Conservation (phyloP, 345 rosid species). For the Rubroshorea leprosula region DNA sequence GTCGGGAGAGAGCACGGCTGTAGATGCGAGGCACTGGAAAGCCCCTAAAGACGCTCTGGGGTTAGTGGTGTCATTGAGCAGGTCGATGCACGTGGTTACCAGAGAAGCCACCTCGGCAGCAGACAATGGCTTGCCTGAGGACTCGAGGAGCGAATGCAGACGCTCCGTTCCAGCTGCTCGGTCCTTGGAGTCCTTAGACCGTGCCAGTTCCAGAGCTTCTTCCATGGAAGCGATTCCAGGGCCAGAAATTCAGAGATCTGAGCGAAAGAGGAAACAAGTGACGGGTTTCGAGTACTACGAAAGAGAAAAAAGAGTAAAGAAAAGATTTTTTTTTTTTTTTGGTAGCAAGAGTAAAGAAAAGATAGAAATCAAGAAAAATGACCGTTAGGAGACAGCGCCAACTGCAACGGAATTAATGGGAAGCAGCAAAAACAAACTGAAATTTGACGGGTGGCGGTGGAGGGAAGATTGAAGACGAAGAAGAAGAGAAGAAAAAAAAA, state of each 20-base stretch:
- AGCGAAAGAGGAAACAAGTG: background rate
- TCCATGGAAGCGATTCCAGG: slow-evolving; percentile 44
- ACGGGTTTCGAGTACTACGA: background rate
- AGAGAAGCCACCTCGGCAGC: slow-evolving; percentile 71
- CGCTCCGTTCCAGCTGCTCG: slow-evolving; percentile 91
- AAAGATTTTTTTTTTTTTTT: too few relatives aligned
- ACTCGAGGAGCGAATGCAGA: slow-evolving; percentile 17
- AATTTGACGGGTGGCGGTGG: too few relatives aligned
- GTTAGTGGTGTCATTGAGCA: slow-evolving; percentile 68
- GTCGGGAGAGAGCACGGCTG: slow-evolving; percentile 88
- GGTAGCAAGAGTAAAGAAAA: too few relatives aligned
- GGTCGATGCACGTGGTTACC: slow-evolving; percentile 84
- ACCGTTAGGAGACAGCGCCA: too few relatives aligned
- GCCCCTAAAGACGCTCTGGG: slow-evolving; percentile 87
- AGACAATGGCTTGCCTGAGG: slow-evolving; percentile 59
- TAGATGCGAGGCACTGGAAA: slow-evolving; percentile 88
- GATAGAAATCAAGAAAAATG: too few relatives aligned
- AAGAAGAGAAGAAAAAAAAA: too few relatives aligned
- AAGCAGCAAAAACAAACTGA: too few relatives aligned
- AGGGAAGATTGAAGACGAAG: too few relatives aligned
- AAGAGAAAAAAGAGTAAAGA: too few relatives aligned
- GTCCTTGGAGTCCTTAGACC: slow-evolving; percentile 93
- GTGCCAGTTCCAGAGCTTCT: slow-evolving; percentile 84
- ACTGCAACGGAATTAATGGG: too few relatives aligned
- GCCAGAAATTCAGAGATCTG: slow-evolving; percentile 7